Evolutionary conservation across 2,329 filamentous ascomycete genomes (phyloP).

Genomic region (Colletotrichum filicis): DNA sequence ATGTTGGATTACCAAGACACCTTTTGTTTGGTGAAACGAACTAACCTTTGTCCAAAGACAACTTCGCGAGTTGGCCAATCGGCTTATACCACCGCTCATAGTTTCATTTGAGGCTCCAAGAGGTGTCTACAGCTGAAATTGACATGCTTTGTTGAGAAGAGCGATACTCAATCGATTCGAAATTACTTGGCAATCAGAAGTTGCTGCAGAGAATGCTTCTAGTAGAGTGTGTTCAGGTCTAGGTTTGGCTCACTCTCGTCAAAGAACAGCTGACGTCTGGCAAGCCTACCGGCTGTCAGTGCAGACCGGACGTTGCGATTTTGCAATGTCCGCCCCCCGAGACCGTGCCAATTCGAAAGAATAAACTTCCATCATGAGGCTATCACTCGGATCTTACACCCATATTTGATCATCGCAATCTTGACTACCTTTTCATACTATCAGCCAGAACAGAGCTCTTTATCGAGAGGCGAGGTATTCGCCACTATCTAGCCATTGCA

Average conservation of each 20-base stretch:
- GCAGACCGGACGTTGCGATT: background rate
- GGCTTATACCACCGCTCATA: background rate
- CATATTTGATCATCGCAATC: background rate
- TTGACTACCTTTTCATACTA: background rate
- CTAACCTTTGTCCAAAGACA: background rate
- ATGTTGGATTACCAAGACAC: background rate
- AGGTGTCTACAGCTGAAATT: background rate
- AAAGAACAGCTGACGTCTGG: background rate
- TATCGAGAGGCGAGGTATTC: background rate
- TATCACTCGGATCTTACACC: background rate
- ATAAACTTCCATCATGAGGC: background rate
- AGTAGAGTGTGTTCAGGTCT: background rate
- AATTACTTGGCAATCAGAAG: background rate
- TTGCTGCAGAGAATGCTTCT: background rate
- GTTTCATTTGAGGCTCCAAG: background rate
- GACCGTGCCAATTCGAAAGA: background rate
- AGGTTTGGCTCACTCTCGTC: background rate
- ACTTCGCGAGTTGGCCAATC: background rate
- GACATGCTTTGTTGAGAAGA: background rate
- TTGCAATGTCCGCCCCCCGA: background rate
- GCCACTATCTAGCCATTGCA: background rate
- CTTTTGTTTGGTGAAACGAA: background rate
- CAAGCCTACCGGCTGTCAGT: background rate
- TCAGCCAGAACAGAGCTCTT: background rate
- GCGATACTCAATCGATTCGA: background rate